phyloP scores from a whole-genome alignment of 495 filamentous ascomycete genomes.

The Aspergillus biplanus region DNA sequence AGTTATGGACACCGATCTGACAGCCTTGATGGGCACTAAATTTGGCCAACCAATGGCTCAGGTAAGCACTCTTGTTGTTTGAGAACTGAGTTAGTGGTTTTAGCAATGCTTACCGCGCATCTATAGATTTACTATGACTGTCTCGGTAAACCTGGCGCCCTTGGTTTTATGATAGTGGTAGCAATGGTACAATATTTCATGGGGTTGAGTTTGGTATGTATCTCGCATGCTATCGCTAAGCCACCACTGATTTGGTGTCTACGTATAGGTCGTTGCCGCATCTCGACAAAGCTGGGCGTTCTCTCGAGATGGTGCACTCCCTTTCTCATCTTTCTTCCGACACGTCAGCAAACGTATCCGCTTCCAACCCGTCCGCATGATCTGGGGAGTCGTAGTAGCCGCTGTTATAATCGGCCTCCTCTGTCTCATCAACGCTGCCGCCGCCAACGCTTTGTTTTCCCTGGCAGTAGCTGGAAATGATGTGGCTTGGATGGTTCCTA shows the following conservation, averaged over 20 bases:
- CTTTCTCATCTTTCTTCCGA: conserved; percentile 64
- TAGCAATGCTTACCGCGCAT: conserved; percentile 1
- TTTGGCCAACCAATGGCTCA: conserved; percentile 53
- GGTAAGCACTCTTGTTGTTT: conserved; percentile 23
- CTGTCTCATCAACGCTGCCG: conserved; percentile 60
- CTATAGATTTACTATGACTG: conserved; percentile 47
- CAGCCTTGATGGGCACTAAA: conserved; percentile 33
- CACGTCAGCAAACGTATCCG: conserved; percentile 58
- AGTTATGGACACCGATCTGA: conserved; percentile 40
- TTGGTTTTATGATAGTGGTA: conserved; percentile 47
- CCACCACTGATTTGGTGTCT: conserved; percentile 8
- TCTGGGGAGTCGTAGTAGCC: conserved; percentile 61
- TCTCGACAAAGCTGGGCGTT: conserved; percentile 65
- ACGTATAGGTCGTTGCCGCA: conserved; percentile 53
- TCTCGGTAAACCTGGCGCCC: conserved; percentile 46
- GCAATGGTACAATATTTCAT: conserved; percentile 49
- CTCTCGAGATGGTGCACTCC: conserved; percentile 61
- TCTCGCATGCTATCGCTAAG: not conserved
- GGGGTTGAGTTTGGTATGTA: conserved; percentile 44
- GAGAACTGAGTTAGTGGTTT: not conserved
- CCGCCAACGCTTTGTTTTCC: conserved; percentile 64
- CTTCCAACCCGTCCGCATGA: conserved; percentile 63
- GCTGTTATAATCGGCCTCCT: conserved; percentile 61
- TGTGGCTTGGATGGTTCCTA: conserved; percentile 65
- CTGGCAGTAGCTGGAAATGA: conserved; percentile 65